Evolutionary conservation across 2,329 filamentous ascomycete genomes (phyloP), one percentile per base, ranked within the genome.

Genomic region (Pseudogymnoascus sp.): DNA sequence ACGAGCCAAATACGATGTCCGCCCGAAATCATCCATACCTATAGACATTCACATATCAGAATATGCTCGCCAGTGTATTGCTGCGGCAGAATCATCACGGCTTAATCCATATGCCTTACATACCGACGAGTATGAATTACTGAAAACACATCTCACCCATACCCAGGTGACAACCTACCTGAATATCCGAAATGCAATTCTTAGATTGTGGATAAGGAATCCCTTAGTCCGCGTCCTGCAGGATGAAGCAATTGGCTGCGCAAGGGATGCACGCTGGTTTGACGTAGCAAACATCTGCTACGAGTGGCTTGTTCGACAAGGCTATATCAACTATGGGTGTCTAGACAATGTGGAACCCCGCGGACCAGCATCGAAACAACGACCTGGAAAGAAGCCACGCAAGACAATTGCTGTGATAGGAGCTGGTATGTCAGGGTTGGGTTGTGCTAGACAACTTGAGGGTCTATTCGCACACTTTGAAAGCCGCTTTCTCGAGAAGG

Each of bases 261-360:
- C 92, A 61, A 90, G 87, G 76, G 92, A 96, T 70, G 81, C 83
- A 62, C 86, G 92, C 62, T 97, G 92, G 86, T 96, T 96, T 74
- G 88, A 91, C 65, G 84, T 93, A 53, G 92, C 94, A 8, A 90
- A 86, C 67, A 82, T 97, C 63, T 94, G 92, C 67, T 95, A 94
- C 72, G 87, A 96, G 74, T 99, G 93, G 93, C 83, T 99, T 16
- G 81, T 92, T 63, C 87, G 93, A 65, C 86, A 89, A 67, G 94
- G 94, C 18, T 96, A 96, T 74, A 96, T 99, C 78, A 99, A 99
- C 74, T 97, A 92, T 73, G 94, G 95, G 14, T 97, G 94, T 73
- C 83, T 94, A 2, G 85, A 92, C 70, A 77, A 92, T n/a, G 37
- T 73, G 76, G 53, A 78, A 75, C 61, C 71, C 73, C 40, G 67